phyloP scores from a whole-genome alignment of 164 flowering plant genomes.

The Dillenia turbinata region DNA sequence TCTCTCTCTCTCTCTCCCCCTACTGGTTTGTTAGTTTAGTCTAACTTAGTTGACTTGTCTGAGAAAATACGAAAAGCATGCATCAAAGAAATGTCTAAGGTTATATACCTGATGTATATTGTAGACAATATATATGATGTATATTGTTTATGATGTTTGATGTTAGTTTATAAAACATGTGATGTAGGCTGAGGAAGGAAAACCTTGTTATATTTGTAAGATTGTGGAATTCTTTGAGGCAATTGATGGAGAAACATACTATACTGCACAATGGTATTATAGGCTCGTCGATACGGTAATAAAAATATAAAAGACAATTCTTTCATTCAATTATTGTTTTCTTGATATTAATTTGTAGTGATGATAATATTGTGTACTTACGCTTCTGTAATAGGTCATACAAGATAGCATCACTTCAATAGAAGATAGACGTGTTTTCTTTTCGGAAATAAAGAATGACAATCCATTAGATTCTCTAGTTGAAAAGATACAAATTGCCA shows the following conservation, averaged over 20 bases:
- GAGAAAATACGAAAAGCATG: too few species aligned
- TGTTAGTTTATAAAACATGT: background rate
- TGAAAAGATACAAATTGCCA: slow-evolving; percentile 36
- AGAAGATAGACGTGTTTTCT: slow-evolving; percentile 47
- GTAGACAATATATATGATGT: background rate
- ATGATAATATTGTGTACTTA: background rate
- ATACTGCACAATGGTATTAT: slow-evolving; percentile 77
- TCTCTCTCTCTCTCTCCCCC: too few species aligned
- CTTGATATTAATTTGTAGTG: background rate
- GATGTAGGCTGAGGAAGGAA: slow-evolving; percentile 44
- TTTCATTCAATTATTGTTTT: background rate
- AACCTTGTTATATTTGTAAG: slow-evolving; percentile 42
- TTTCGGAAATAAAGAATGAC: slow-evolving; percentile 54
- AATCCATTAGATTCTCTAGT: slow-evolving; percentile 62
- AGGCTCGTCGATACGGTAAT: slow-evolving; percentile 72
- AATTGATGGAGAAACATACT: slow-evolving; percentile 30
- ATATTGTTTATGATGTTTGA: background rate
- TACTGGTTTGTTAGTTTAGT: too few species aligned
- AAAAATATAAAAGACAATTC: background rate
- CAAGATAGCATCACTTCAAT: slow-evolving; percentile 19
- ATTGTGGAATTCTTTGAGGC: slow-evolving; percentile 67
- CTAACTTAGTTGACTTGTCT: too few species aligned
- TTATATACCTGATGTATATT: background rate
- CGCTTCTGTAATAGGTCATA: slow-evolving; percentile 35
- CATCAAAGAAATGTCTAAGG: background rate